phyloP scores from a whole-genome alignment of 2,329 filamentous ascomycete species.

The Coleophoma cylindrospora region DNA sequence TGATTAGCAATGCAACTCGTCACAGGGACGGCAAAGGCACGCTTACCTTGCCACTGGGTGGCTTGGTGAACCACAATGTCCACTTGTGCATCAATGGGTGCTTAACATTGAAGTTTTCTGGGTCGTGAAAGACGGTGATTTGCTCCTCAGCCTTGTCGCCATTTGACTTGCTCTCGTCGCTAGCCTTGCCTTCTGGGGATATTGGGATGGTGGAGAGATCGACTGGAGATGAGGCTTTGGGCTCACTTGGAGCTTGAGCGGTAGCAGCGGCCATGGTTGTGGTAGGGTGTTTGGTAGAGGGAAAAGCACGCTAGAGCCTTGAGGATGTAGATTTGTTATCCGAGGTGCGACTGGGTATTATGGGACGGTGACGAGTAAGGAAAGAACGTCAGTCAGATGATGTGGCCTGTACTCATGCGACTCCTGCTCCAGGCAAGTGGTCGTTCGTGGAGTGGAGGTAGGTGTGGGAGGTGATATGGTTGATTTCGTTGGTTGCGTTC shows the following conservation, averaged over 20 bases:
- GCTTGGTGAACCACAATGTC: slow-evolving; percentile 99
- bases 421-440: slow-evolving; percentile 23
- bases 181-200: slow-evolving; percentile 54
- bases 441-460: slow-evolving; percentile 3
- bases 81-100: slow-evolving; percentile 96
- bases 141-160: slow-evolving; percentile 47
- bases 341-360: neutral
- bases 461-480: too few relatives aligned
- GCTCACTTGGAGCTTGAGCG: slow-evolving; percentile 12
- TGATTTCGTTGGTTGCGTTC: too few relatives aligned
- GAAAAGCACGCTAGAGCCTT: neutral
- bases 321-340: neutral
- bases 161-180: slow-evolving; percentile 37
- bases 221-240: slow-evolving; percentile 42
- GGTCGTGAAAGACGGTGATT: slow-evolving; percentile 95
- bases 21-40: neutral
- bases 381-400: slow-evolving; percentile 4
- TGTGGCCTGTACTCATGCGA: slow-evolving; percentile 9
- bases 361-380: slow-evolving; percentile 1
- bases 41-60: slow-evolving; percentile 83
- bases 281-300: slow-evolving; percentile 1
- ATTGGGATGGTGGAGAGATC: slow-evolving; percentile 65
- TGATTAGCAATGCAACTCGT: neutral
- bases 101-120: slow-evolving; percentile 99
- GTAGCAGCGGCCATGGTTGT: slow-evolving; percentile 21